Percentiles rank a stretch among this genome's conserved stretches.
phyloP scores from a whole-genome alignment of 2,329 filamentous ascomycete genomes.

The Lachnum nothofagi region DNA sequence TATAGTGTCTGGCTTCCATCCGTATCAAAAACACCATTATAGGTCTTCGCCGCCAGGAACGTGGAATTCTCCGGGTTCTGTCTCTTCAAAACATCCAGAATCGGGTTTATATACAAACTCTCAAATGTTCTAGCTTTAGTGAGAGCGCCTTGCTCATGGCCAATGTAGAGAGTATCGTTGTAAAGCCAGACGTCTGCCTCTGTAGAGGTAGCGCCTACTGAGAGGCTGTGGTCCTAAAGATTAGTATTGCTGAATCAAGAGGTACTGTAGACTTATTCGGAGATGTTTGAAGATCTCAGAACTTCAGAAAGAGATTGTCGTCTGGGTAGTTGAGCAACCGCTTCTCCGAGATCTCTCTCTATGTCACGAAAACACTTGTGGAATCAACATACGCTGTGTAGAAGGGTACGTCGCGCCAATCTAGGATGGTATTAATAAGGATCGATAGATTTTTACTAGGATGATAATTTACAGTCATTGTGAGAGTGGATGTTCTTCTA shows the following conservation, averaged over 20 bases:
- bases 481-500: conserved; percentile 51
- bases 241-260: too few relatives aligned
- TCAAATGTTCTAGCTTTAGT: conserved; percentile 24
- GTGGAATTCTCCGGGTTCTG: conserved; percentile 33
- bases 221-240: too few relatives aligned
- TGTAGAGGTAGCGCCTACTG: conserved; percentile 22
- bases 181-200: conserved; percentile 31
- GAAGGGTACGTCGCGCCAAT: conserved; percentile 29
- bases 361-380: too few relatives aligned
- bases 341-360: too few relatives aligned
- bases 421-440: conserved; percentile 48
- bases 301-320: too few relatives aligned
- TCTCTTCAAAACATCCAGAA: conserved; percentile 23
- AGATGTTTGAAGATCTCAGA: too few relatives aligned
- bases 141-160: conserved; percentile 26
- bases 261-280: too few relatives aligned
- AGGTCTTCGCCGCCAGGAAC: conserved; percentile 44
- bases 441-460: conserved; percentile 33
- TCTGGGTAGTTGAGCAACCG: too few relatives aligned
- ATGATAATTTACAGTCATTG: conserved; percentile 51
- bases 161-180: conserved; percentile 25
- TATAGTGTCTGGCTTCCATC: conserved; percentile 52
- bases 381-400: too few relatives aligned
- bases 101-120: conserved; percentile 28
- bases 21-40: conserved; percentile 59